Evolutionary conservation across 805 yeast species (phyloP).

Genomic region (Lipomyces starkeyi): DNA sequence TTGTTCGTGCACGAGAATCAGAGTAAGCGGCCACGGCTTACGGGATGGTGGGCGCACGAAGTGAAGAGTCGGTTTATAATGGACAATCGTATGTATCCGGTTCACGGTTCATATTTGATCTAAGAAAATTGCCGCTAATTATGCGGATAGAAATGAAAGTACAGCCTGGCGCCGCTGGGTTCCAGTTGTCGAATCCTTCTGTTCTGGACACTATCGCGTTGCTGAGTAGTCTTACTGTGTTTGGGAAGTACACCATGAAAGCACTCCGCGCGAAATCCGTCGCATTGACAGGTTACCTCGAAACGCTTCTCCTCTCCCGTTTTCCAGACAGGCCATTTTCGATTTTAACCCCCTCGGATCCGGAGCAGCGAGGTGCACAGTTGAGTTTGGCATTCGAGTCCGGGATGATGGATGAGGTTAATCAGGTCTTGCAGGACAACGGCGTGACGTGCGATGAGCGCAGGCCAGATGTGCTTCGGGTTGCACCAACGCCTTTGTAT

Average conservation of each 20-base stretch:
- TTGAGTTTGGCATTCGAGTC: slow-evolving; percentile 74
- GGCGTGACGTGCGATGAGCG: slow-evolving; percentile 89
- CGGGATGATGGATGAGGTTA: slow-evolving; percentile 67
- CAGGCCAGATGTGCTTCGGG: slow-evolving; percentile 84
- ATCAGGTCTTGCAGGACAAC: slow-evolving; percentile 52
- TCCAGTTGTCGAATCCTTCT: slow-evolving; percentile 88
- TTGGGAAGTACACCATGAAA: slow-evolving; percentile 61
- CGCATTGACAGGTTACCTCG: slow-evolving; percentile 62
- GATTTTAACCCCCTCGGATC: slow-evolving; percentile 73
- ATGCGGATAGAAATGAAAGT: slow-evolving; percentile 51
- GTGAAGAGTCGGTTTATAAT: slow-evolving; percentile 72
- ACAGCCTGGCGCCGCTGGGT: slow-evolving; percentile 84
- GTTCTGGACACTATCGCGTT: slow-evolving; percentile 83
- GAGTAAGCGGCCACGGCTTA: slow-evolving; percentile 64
- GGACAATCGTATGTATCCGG: slow-evolving; percentile 46
- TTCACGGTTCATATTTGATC: not conserved
- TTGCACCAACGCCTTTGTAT: slow-evolving; percentile 88
- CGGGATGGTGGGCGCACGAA: slow-evolving; percentile 98
- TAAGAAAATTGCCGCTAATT: not conserved
- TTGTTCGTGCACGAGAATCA: slow-evolving; percentile 70
- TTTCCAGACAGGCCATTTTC: slow-evolving; percentile 50
- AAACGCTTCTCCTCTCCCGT: slow-evolving; percentile 54
- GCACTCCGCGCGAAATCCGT: slow-evolving; percentile 62
- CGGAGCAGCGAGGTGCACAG: slow-evolving; percentile 76
- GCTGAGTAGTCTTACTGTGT: slow-evolving; percentile 66